Percentiles rank a stretch among this genome's conserved stretches.
Evolutionary conservation across 2,329 filamentous ascomycete genomes (phyloP).

Genomic region (Simplicillium aogashimaense): DNA sequence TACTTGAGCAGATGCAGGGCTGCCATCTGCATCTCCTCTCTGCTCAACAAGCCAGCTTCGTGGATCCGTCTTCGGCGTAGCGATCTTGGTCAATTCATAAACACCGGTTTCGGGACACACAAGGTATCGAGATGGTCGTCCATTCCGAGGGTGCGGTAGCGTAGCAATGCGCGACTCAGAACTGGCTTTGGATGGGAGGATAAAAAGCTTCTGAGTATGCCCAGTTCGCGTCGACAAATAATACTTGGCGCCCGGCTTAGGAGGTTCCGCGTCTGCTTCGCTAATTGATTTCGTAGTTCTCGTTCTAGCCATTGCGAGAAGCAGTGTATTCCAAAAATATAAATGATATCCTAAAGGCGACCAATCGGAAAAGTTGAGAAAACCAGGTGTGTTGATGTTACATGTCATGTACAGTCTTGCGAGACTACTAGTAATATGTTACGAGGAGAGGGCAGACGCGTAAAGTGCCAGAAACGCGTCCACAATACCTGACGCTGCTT

Average conservation of each 20-base stretch:
- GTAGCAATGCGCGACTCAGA: constrained; percentile 47
- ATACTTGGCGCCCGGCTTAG: constrained; percentile 23
- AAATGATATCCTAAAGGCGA: too few relatives aligned
- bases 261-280: constrained; percentile 13
- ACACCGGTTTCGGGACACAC: constrained; percentile 52
- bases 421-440: too few relatives aligned
- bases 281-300: constrained; percentile 18
- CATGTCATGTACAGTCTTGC: too few relatives aligned
- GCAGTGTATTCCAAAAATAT: background rate
- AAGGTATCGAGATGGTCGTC: constrained; percentile 47
- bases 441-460: too few relatives aligned
- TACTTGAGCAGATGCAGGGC: constrained; percentile 22
- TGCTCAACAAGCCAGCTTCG: constrained; percentile 53
- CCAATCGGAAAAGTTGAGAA: too few relatives aligned
- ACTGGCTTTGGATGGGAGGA: constrained; percentile 46
- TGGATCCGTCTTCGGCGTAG: constrained; percentile 40
- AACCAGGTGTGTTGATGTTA: too few relatives aligned
- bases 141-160: constrained; percentile 48
- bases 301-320: constrained; percentile 27
- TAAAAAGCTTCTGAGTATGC: constrained; percentile 45
- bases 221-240: constrained; percentile 25
- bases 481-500: too few relatives aligned
- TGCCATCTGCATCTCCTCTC: background rate
- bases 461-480: too few relatives aligned
- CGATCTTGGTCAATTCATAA: constrained; percentile 54